Evolutionary conservation across 2,329 filamentous ascomycete species (phyloP), one percentile per base, ranked within the genome.

Genomic region (Thielaviopsis populi): DNA sequence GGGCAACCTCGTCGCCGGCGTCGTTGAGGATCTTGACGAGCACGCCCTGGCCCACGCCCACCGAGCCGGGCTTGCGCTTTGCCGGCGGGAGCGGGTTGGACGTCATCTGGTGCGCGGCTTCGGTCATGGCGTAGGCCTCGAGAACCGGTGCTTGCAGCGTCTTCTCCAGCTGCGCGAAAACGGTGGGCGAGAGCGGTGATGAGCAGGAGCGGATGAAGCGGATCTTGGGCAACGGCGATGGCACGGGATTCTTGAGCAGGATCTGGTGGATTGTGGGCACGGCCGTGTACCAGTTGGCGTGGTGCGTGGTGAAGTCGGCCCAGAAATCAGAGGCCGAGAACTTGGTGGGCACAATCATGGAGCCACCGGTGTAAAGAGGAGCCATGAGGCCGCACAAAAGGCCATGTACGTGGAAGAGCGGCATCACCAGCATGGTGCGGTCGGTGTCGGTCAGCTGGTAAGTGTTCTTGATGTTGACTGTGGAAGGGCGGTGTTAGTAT

Each of bases 191-290:
- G 15, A 95, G 79, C 0, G 89, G 89, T 22, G 87, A 91, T 19
- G 63, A 65, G 77, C 90, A 95, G 15, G 89, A 94, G 68, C 90
- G 83, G 71, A 95, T 91, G 75, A 95, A 95, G 68, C 90, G 84
- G 70, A 95, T 94, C 17, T 79, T 73, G 1, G 88, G 88, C 64
- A 84, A 78, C 0, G 86, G 85, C 63, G 72, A 80, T 3, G 89
- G 90, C 2, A 82, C 73, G 6, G 87, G 83, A 68, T 81, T 84
- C 75, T 87, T 89, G 65, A 95, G 83, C 3, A 95, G 79, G 70
- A 95, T 92, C 71, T 94, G 89, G 74, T 95, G 90, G 72, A 95
- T 95, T 0, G 90, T 95, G 0, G 90, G 90, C n/a, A 94, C 90
- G 0, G 90, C 90, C 0, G 89, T 94, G 75, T 94, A 95, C 90